Percentiles rank a stretch among this genome's conserved stretches.
These are phyloP conservation scores for Teratosphaeria pseudoeucalypti DNA, from an alignment of 2,329 filamentous ascomycete species.

Conservation along the genomic window DNA sequence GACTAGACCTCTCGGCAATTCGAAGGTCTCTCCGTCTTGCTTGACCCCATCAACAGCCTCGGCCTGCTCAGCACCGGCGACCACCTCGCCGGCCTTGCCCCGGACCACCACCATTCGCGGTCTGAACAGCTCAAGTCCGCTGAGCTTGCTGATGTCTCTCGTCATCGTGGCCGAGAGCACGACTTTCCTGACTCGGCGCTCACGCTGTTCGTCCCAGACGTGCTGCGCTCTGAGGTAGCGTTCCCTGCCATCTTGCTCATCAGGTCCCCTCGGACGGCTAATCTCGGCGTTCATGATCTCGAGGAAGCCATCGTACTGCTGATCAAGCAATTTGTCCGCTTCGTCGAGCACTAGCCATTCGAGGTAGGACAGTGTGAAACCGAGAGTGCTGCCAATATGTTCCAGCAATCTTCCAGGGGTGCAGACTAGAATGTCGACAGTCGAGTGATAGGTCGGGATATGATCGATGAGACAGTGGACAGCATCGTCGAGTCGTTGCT, in stretches of 20 bases:
- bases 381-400: conserved; percentile 72
- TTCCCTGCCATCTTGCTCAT: conserved; percentile 19
- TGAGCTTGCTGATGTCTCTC: conserved; percentile 69
- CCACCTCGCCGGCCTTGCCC: conserved; percentile 31
- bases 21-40: conserved; percentile 33
- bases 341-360: conserved; percentile 90
- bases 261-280: conserved; percentile 1
- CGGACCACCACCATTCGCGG: conserved; percentile 71
- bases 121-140: conserved; percentile 58
- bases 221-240: conserved; percentile 12
- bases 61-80: conserved; percentile 11
- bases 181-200: conserved; percentile 58
- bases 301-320: conserved; percentile 35
- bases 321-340: conserved; percentile 80
- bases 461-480: conserved; percentile 46
- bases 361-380: conserved; percentile 67
- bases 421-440: conserved; percentile 79
- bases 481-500: conserved; percentile 28
- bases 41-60: conserved; percentile 10
- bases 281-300: conserved; percentile 17
- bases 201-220: conserved; percentile 29
- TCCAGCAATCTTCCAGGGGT: conserved; percentile 89
- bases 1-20: conserved; percentile 44
- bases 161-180: conserved; percentile 91
- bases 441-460: conserved; percentile 55